Evolutionary conservation across 768 basidiomycete species (phyloP).

Genomic region (Mycena galopus): DNA sequence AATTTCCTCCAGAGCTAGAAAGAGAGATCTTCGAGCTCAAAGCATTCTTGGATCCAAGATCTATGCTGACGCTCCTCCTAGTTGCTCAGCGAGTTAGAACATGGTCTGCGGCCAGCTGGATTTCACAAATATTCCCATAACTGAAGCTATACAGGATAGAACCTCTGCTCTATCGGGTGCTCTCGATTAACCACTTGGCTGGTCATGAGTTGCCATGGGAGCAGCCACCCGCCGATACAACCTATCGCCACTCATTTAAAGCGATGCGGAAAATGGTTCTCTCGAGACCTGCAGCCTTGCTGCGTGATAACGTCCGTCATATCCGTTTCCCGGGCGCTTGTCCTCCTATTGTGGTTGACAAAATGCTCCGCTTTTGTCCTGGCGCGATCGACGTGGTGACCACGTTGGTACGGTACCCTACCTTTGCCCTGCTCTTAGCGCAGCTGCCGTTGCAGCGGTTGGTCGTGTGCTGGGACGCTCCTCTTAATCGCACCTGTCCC

Average conservation of each 20-base stretch:
- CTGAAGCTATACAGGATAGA: not conserved
- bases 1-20: slow-evolving; percentile 8
- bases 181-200: not conserved
- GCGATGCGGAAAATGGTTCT: not conserved
- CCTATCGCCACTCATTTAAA: not conserved
- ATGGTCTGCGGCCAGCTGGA: not conserved
- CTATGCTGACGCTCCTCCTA: slow-evolving; percentile 3
- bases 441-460: not conserved
- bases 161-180: slow-evolving; percentile 4
- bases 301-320: slow-evolving; percentile 1
- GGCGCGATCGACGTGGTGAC: not conserved
- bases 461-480: not conserved
- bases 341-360: not conserved
- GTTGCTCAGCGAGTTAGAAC: slow-evolving; percentile 7
- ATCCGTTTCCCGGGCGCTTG: not conserved
- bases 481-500: not conserved
- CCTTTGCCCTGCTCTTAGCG: not conserved
- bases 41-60: not conserved
- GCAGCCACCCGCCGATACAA: slow-evolving; percentile 1
- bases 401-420: not conserved
- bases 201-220: slow-evolving; percentile 1
- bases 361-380: not conserved
- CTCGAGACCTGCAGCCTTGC: not conserved
- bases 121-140: not conserved
- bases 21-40: not conserved